Conservation (phyloP, 2,329 filamentous ascomycete genomes). For the Aspergillus calidoustus region DNA sequence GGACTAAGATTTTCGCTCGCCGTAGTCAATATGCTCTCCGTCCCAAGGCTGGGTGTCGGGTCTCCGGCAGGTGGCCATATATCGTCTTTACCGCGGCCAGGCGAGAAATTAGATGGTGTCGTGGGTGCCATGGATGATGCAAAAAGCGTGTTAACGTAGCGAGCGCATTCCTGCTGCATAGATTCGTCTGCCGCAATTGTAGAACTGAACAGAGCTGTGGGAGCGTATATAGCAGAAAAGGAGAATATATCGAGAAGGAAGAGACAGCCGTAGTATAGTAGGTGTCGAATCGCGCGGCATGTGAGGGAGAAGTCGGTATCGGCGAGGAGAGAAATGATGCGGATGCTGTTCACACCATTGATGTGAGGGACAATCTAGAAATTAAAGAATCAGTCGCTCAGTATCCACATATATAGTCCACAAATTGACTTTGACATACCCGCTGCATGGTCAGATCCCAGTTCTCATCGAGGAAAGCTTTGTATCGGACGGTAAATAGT, state of each 20-base stretch:
- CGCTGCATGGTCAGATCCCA: constrained; percentile 60
- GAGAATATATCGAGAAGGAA: constrained; percentile 93
- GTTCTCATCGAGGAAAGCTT: constrained; percentile 57
- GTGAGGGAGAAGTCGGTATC: constrained; percentile 87
- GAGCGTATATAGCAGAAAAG: constrained; percentile 88
- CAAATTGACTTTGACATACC: constrained; percentile 30
- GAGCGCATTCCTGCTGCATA: constrained; percentile 84
- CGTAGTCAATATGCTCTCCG: constrained; percentile 21
- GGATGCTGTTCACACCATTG: constrained; percentile 87
- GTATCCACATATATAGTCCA: neutral
- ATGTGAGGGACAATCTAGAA: constrained; percentile 76
- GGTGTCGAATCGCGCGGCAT: constrained; percentile 82
- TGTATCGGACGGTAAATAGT: constrained; percentile 66
- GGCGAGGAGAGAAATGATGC: constrained; percentile 81
- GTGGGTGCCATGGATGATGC: constrained; percentile 31
- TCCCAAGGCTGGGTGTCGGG: constrained; percentile 20
- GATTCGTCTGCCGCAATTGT: constrained; percentile 74
- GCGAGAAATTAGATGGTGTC: constrained; percentile 25
- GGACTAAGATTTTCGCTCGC: constrained; percentile 20
- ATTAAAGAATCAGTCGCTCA: neutral
- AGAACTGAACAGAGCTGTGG: constrained; percentile 74
- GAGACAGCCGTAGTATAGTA: constrained; percentile 91
- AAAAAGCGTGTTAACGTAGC: constrained; percentile 72
- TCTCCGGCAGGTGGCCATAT: constrained; percentile 51
- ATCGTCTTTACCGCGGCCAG: constrained; percentile 36